These are phyloP conservation scores for Amanita fuliginea DNA, from an alignment of 768 basidiomycete species.

Conservation along the genomic window DNA sequence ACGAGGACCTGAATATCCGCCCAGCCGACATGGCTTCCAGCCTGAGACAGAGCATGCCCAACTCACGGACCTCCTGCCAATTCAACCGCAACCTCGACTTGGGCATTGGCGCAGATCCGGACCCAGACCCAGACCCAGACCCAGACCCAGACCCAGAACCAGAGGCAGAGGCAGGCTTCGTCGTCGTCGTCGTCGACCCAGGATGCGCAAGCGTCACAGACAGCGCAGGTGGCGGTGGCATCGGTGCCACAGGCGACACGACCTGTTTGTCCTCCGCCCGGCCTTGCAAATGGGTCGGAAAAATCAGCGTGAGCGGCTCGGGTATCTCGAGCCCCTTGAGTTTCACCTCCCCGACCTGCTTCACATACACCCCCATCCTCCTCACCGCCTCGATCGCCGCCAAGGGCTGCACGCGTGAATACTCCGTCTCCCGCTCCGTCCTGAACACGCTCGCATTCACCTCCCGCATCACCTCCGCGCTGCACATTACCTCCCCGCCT, in stretches of 20 bases:
- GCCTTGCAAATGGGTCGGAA: constrained; percentile 62
- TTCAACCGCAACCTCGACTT: constrained; percentile 50
- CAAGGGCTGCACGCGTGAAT: constrained; percentile 42
- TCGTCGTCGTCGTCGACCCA: no score
- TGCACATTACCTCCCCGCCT: constrained; percentile 92
- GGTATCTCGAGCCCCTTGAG: constrained; percentile 92
- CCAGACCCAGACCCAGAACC: no score
- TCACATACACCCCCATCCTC: constrained; percentile 56
- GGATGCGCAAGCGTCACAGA: no score
- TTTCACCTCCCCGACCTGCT: constrained; percentile 80
- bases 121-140: no score
- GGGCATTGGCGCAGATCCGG: no score
- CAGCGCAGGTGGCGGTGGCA: constrained; percentile 20
- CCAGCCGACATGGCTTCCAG: constrained; percentile 65
- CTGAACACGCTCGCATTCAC: constrained; percentile 53
- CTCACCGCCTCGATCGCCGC: constrained; percentile 68
- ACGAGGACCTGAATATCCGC: constrained; percentile 42
- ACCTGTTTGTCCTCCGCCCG: constrained; percentile 37
- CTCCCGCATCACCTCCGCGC: constrained; percentile 78
- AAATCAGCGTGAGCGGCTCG: constrained; percentile 78
- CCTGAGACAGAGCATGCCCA: constrained; percentile 66
- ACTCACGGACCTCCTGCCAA: constrained; percentile 61
- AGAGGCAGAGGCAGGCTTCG: no score
- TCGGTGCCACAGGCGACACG: constrained; percentile 18
- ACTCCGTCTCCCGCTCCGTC: constrained; percentile 45